Conservation (phyloP, 768 basidiomycete genomes). For the Serendipita vermifera region DNA sequence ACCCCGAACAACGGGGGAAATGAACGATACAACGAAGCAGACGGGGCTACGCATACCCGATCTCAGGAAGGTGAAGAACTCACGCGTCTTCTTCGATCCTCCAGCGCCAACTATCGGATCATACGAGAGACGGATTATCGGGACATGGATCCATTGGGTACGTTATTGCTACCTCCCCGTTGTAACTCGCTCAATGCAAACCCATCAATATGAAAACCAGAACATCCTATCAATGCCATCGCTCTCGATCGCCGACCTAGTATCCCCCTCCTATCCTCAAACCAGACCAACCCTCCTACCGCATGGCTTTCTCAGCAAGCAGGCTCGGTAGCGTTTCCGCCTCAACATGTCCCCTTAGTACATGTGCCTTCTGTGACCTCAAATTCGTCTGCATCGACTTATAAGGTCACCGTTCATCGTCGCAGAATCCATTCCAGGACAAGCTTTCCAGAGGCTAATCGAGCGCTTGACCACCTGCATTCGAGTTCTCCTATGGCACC, state of each 20-base stretch:
- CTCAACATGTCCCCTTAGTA: too few relatives aligned
- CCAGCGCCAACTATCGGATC: not conserved
- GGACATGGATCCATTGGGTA: not conserved
- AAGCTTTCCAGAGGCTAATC: not conserved
- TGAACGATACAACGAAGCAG: not conserved
- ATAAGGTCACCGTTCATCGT: conserved; percentile 5
- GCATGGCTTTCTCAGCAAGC: too few relatives aligned
- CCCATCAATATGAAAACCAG: too few relatives aligned
- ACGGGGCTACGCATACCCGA: too few relatives aligned
- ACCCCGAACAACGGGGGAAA: not conserved
- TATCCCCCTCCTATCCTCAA: too few relatives aligned
- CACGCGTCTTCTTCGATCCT: not conserved
- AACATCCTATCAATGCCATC: not conserved
- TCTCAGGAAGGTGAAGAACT: not conserved
- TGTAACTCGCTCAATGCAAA: too few relatives aligned
- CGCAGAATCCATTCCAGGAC: not conserved
- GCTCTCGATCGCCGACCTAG: not conserved
- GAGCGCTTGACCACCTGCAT: conserved; percentile 16
- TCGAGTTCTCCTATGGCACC: too few relatives aligned
- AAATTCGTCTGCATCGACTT: not conserved
- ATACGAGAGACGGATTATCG: not conserved
- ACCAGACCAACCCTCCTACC: too few relatives aligned
- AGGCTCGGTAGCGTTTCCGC: too few relatives aligned
- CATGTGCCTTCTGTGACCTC: not conserved
- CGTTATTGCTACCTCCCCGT: too few relatives aligned